A percentile compares a stretch with the other conserved stretches of the same genome.
phyloP scores from a whole-genome alignment of 306 rosid species.

The Prunus mira region DNA sequence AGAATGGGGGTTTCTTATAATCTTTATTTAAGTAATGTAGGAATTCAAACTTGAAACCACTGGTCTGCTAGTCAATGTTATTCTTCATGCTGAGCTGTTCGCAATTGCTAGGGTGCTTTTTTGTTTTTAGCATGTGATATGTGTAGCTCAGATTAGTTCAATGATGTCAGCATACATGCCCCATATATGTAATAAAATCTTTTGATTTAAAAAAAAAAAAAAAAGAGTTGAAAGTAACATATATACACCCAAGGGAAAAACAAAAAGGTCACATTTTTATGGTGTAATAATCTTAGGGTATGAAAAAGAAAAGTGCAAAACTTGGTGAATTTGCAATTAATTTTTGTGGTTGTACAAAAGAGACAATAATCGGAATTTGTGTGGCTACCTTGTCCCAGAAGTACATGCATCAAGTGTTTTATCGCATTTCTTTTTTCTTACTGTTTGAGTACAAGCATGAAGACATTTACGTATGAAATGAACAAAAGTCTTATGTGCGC shows the following conservation, averaged over 20 bases:
- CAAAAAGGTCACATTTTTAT: too few relatives aligned
- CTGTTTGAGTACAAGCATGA: neutral
- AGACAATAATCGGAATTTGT: neutral
- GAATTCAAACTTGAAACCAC: too few relatives aligned
- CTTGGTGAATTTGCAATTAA: neutral
- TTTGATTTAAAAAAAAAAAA: neutral
- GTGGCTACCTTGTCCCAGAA: constrained; percentile 8
- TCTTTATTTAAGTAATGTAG: fast-evolving
- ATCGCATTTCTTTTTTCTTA: too few relatives aligned
- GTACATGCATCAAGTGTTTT: neutral
- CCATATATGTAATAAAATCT: neutral
- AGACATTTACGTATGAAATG: neutral
- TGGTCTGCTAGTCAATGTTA: too few relatives aligned
- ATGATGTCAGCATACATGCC: neutral
- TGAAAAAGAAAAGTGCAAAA: too few relatives aligned
- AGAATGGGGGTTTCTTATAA: fast-evolving
- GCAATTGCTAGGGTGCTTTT: neutral
- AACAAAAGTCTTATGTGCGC: neutral
- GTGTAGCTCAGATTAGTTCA: neutral
- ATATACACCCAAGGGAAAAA: neutral
- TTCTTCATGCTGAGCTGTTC: too few relatives aligned
- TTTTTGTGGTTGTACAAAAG: constrained; percentile 1
- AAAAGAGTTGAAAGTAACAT: neutral
- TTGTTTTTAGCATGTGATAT: neutral
- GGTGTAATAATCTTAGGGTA: too few relatives aligned